Conservation (phyloP, 2,329 filamentous ascomycete genomes). For the Cadophora gregata region DNA sequence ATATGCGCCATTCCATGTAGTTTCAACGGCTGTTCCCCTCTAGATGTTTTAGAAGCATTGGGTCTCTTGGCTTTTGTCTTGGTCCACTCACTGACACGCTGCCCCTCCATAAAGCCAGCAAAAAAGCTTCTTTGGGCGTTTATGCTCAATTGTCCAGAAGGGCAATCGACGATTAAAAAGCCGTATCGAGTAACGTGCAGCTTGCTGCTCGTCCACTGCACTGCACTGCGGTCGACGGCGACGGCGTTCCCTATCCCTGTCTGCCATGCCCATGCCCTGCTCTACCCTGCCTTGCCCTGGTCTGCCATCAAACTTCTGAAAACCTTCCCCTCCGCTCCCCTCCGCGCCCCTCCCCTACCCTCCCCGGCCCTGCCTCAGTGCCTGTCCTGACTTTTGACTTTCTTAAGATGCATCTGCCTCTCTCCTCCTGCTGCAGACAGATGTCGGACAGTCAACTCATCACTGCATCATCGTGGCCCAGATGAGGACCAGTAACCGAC, state of each 20-base stretch:
- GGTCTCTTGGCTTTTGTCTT: neutral
- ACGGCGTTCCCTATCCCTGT: neutral
- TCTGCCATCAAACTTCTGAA: neutral
- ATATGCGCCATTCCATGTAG: neutral
- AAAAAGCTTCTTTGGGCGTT: neutral
- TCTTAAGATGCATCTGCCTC: conserved; percentile 5
- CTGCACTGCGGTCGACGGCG: neutral
- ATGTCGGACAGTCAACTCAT: neutral
- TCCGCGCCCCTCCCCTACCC: neutral
- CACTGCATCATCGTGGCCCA: conserved; percentile 22
- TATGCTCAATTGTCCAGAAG: neutral
- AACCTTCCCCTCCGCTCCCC: neutral
- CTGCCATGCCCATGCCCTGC: neutral
- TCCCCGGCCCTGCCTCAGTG: neutral
- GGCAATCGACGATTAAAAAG: neutral
- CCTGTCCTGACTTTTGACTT: neutral
- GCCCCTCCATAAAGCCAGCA: neutral
- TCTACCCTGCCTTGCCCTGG: neutral
- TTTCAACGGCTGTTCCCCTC: neutral
- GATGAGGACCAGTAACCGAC: conserved; percentile 27
- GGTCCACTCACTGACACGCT: neutral
- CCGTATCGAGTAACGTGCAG: conserved; percentile 1
- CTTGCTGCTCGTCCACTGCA: neutral
- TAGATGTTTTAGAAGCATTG: neutral
- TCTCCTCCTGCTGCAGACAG: conserved; percentile 9